Evolutionary conservation across 2,329 filamentous ascomycete genomes (phyloP), one percentile per base, ranked within the genome.

Genomic region (Claviceps capensis): DNA sequence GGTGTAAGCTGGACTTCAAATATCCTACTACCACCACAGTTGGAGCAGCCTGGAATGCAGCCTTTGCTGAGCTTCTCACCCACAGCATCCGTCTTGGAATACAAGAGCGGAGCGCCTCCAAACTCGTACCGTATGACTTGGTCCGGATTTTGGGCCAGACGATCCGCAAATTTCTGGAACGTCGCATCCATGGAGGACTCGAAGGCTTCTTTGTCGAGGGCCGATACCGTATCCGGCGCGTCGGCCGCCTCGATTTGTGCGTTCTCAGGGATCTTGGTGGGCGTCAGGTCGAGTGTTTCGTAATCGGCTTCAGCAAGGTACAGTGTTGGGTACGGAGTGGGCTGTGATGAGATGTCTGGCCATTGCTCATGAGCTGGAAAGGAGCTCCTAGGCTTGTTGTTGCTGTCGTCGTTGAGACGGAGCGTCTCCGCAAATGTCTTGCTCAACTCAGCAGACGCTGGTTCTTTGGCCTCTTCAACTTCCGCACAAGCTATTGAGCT

Each of bases 1-100:
- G 93, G 93, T 58, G 85, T 90, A 57, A 98, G 72, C 73, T 98
- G 93, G 53, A 95, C 75, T 74, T 98, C 93, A 65, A 97, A 97
- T 14, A 85, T 81, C 56, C 91, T 80, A 48, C 77, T 73, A 0
- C 76, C 78, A 8, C 86, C 85, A 67, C 93, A 98, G 60, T 81
- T 85, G 30, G 69, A 70, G 65, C 93, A 98, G 9, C 81, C 72
- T 1, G 91, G 89, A 30, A 96, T 81, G 2, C 77, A 72, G 19
- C 63, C 59, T 50, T 63, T 63, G 42, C 64, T 62, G 11, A 96
- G 69, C 36, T 81, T 60, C 60, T 80, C 80, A 0, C 88, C 89
- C 1, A 95, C 80, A 0, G 73, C 69, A 62, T 97, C 93, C 3
- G 71, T 76, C 63, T 85, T 85, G 48, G 82, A 86, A 67, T 95